phyloP scores from a whole-genome alignment of 352 stramenopile genomes.

The Elongisporangium undulatum region DNA sequence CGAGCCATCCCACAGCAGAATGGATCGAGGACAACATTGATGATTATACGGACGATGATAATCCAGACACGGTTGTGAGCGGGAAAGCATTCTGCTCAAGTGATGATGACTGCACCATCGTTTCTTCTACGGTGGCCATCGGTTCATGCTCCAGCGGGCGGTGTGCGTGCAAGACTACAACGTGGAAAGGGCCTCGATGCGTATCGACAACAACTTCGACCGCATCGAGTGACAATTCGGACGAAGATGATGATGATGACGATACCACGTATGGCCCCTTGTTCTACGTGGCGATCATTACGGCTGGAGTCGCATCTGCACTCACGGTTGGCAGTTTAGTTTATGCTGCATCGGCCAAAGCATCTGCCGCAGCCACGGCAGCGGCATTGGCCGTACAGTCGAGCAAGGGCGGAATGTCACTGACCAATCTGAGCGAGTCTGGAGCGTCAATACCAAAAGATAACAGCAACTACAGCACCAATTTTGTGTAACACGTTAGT shows the following conservation, averaged over 20 bases:
- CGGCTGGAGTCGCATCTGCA: slow-evolving; percentile 15
- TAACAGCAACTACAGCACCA: slow-evolving; percentile 25
- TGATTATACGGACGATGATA: slow-evolving; percentile 39
- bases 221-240: slow-evolving; percentile 8
- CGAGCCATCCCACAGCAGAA: slow-evolving; percentile 33
- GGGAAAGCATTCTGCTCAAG: slow-evolving; percentile 33
- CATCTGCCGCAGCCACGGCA: slow-evolving; percentile 14
- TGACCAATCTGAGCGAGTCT: slow-evolving; percentile 11
- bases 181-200: slow-evolving; percentile 44
- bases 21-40: slow-evolving; percentile 56
- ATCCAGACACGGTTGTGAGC: slow-evolving; percentile 24
- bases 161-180: slow-evolving; percentile 15
- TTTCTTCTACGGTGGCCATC: slow-evolving; percentile 10
- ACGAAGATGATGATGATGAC: slow-evolving; percentile 1
- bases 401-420: slow-evolving; percentile 15
- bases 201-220: slow-evolving; percentile 15
- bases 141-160: slow-evolving; percentile 17
- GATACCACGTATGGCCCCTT: slow-evolving; percentile 12
- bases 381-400: slow-evolving; percentile 10
- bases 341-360: slow-evolving; percentile 8
- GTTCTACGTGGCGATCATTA: slow-evolving; percentile 19
- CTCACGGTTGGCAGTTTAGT: slow-evolving; percentile 11
- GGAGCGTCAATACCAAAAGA: slow-evolving; percentile 8
- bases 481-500: slow-evolving; percentile 25
- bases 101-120: slow-evolving; percentile 42